phyloP scores from a whole-genome alignment of 176 grass and related monocot genomes.

The Canna indica region DNA sequence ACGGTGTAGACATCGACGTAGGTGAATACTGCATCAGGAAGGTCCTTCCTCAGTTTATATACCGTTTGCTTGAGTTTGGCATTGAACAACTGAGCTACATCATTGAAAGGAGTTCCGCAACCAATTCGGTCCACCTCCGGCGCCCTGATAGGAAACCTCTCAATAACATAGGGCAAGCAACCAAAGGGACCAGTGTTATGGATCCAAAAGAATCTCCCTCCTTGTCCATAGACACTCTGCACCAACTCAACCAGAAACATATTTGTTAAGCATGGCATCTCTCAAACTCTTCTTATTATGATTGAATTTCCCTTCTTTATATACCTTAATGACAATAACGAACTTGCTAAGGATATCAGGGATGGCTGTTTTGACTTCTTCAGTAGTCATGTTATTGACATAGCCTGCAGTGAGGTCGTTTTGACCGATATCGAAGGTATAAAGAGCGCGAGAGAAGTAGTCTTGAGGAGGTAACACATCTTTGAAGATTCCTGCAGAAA shows the following conservation, averaged over 20 bases:
- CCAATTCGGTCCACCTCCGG: constrained; percentile 30
- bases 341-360: constrained; percentile 75
- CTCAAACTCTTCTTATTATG: too few relatives aligned
- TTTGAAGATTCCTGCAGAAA: constrained; percentile 51
- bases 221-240: constrained; percentile 43
- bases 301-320: not conserved
- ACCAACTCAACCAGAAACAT: not conserved
- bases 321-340: constrained; percentile 54
- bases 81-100: constrained; percentile 68
- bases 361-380: constrained; percentile 50
- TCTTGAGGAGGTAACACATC: constrained; percentile 55
- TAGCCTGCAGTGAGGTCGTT: constrained; percentile 83
- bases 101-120: constrained; percentile 62
- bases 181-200: constrained; percentile 89
- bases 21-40: constrained; percentile 49
- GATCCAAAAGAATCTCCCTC: constrained; percentile 87
- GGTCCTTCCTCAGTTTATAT: constrained; percentile 39
- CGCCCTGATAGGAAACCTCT: constrained; percentile 25
- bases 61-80: constrained; percentile 56
- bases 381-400: constrained; percentile 47
- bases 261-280: too few relatives aligned
- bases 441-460: constrained; percentile 75
- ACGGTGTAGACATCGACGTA: constrained; percentile 83
- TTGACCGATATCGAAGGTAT: constrained; percentile 95
- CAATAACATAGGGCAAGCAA: constrained; percentile 67